Conservation (phyloP, 1,284 basidiomycete species). For the Hortiboletus rubellus region DNA sequence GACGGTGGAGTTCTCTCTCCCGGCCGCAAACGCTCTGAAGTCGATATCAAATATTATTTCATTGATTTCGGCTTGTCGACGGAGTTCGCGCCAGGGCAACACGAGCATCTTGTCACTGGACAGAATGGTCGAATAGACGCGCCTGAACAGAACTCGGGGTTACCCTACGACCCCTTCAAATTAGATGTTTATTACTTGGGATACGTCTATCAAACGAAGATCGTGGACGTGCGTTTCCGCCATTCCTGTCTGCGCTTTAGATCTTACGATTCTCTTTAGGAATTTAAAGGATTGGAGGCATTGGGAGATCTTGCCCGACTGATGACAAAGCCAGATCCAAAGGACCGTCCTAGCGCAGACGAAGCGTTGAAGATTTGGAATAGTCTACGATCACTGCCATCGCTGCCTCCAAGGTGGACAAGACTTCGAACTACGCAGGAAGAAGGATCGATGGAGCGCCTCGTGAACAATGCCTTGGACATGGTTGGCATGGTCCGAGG, state of each 20-base stretch:
- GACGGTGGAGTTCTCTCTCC: background rate
- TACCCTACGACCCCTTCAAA: conserved; percentile 23
- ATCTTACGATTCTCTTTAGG: background rate
- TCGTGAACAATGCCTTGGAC: conserved; percentile 14
- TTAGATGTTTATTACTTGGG: conserved; percentile 21
- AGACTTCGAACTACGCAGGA: conserved; percentile 7
- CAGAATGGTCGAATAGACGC: conserved; percentile 2
- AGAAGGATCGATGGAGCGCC: conserved; percentile 10
- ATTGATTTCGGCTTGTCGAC: conserved; percentile 30
- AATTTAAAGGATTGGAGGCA: conserved; percentile 5
- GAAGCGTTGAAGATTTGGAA: conserved; percentile 15
- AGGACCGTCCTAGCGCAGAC: conserved; percentile 5
- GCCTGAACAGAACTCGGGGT: conserved; percentile 13
- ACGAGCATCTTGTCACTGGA: background rate
- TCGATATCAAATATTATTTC: conserved; percentile 26
- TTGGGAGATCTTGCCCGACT: conserved; percentile 5
- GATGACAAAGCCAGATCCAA: conserved; percentile 18
- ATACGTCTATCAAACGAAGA: conserved; percentile 14
- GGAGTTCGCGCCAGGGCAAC: background rate
- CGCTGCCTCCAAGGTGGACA: conserved; percentile 1
- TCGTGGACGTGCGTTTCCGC: conserved; percentile 11
- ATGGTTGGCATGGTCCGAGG: conserved; percentile 13
- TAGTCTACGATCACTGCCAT: background rate
- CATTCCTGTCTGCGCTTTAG: too few species aligned
- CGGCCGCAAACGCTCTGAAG: conserved; percentile 12